Conservation (phyloP, 345 rosid species). For the Camelina neglecta region DNA sequence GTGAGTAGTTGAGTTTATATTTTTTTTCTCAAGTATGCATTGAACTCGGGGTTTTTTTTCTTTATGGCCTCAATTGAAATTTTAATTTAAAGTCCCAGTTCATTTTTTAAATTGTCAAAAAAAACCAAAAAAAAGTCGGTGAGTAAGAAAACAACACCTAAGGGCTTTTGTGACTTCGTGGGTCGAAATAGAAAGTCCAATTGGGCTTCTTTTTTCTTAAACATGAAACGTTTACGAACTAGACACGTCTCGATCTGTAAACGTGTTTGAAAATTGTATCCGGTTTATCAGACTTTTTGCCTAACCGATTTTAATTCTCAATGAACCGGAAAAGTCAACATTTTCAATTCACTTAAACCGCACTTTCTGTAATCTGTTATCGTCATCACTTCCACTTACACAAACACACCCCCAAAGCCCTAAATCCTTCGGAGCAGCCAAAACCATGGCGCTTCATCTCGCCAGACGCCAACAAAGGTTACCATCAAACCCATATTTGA, state of each 20-base stretch:
- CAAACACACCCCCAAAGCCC: slow-evolving; percentile 27
- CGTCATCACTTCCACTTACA: background rate
- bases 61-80: background rate
- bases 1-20: background rate
- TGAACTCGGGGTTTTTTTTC: background rate
- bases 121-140: background rate
- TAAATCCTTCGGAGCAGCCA: slow-evolving; percentile 33
- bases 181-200: background rate
- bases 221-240: background rate
- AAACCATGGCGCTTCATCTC: slow-evolving; percentile 56
- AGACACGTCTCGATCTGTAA: background rate
- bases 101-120: background rate
- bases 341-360: slow-evolving; percentile 28
- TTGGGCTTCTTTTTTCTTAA: slow-evolving; percentile 7
- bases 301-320: background rate
- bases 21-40: background rate
- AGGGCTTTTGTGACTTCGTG: background rate
- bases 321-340: slow-evolving; percentile 29
- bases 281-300: slow-evolving; percentile 11
- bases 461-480: slow-evolving; percentile 48
- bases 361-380: background rate
- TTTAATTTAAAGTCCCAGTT: background rate
- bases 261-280: background rate
- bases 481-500: slow-evolving; percentile 47
- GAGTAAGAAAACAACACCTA: background rate